Evolutionary conservation across 1,139 yeast species (phyloP).

Genomic region (Geotrichum restrictum): DNA sequence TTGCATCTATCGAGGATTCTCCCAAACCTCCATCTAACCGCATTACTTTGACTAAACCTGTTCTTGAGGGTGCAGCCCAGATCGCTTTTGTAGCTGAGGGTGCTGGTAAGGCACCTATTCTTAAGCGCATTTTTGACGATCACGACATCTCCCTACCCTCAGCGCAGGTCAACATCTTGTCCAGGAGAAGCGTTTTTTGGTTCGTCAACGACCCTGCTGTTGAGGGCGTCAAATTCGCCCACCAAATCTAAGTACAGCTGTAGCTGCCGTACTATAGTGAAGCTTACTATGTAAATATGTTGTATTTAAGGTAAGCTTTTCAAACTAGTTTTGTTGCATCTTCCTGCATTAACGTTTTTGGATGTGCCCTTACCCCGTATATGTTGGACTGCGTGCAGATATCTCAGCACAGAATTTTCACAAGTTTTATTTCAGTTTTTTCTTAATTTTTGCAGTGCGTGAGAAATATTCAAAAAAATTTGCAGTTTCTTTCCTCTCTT

Average conservation of each 20-base stretch:
- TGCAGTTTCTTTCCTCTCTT: constrained; percentile 6
- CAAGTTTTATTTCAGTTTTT: background rate
- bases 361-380: constrained; percentile 9
- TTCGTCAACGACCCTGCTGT: constrained; percentile 75
- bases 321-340: background rate
- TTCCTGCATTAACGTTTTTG: background rate
- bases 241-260: background rate
- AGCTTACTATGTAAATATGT: background rate
- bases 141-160: constrained; percentile 53
- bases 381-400: constrained; percentile 1
- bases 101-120: constrained; percentile 69
- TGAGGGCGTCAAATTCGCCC: constrained; percentile 47
- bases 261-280: background rate
- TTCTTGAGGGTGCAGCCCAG: constrained; percentile 50
- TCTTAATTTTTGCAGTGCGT: too few relatives aligned
- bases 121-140: constrained; percentile 65
- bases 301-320: background rate
- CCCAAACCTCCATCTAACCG: constrained; percentile 80
- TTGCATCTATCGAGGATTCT: constrained; percentile 53
- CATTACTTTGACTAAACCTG: constrained; percentile 67
- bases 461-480: constrained; percentile 7
- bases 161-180: constrained; percentile 59
- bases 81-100: constrained; percentile 90
- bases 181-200: constrained; percentile 57
- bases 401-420: constrained; percentile 3